These are phyloP conservation scores for Lonicera japonica DNA, from an alignment of 129 eudicot genomes.

Conservation along the genomic window DNA sequence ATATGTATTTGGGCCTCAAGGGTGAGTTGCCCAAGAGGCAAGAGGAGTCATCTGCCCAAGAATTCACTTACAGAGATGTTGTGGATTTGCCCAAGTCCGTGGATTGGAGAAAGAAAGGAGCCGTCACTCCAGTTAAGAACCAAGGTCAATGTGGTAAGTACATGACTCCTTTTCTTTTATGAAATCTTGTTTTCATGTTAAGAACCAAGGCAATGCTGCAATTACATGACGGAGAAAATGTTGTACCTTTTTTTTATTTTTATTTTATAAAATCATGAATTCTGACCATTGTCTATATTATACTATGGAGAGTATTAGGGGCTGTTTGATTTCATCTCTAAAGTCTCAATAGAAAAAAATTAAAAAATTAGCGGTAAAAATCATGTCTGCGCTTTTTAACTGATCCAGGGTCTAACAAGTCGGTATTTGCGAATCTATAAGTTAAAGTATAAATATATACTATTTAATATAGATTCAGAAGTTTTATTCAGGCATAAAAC, in stretches of 20 bases:
- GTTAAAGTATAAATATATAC: no score
- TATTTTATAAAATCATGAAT: no score
- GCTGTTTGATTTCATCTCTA: no score
- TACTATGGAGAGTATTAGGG: neutral
- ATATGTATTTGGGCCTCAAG: conserved; percentile 64
- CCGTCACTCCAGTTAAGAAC: conserved; percentile 76
- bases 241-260: no score
- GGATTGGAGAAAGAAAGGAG: conserved; percentile 98
- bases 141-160: conserved; percentile 90
- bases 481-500: neutral
- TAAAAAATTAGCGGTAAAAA: no score
- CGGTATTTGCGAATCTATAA: neutral
- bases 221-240: no score
- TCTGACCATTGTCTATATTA: neutral
- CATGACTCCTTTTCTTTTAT: no score
- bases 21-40: conserved; percentile 39
- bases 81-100: conserved; percentile 73
- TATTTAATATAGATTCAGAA: no score
- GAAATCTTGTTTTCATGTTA: no score
- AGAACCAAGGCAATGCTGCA: neutral
- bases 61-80: conserved; percentile 55
- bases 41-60: conserved; percentile 26
- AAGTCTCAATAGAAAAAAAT: no score
- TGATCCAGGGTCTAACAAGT: no score
- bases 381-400: no score